A percentile compares a stretch with the other conserved stretches of the same genome.
Conservation (phyloP, 2,329 filamentous ascomycete species). For the Thermoascus crustaceus region DNA sequence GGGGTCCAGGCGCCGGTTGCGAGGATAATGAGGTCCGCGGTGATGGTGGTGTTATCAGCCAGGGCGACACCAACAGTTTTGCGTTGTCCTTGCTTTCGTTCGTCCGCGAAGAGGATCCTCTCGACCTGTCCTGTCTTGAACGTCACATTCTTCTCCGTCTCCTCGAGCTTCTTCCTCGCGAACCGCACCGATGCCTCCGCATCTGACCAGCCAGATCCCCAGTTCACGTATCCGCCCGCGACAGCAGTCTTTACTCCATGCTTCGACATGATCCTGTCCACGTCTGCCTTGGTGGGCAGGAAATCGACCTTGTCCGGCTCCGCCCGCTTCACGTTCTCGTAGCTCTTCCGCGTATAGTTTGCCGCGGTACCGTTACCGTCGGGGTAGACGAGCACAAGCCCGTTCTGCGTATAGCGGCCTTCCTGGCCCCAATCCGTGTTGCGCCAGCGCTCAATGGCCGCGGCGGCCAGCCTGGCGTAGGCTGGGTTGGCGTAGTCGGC, state of each 20-base stretch:
- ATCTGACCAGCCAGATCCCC: slow-evolving; percentile 40
- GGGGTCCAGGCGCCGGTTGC: slow-evolving; percentile 85
- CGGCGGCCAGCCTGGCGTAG: slow-evolving; percentile 65
- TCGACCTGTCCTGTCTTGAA: slow-evolving; percentile 30
- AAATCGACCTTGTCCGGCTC: slow-evolving; percentile 27
- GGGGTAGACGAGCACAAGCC: slow-evolving; percentile 34
- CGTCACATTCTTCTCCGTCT: slow-evolving; percentile 26
- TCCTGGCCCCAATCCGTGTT: slow-evolving; percentile 36
- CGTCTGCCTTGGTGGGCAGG: slow-evolving; percentile 25
- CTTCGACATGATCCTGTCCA: slow-evolving; percentile 25
- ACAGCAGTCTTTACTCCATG: slow-evolving; percentile 28
- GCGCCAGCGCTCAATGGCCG: slow-evolving; percentile 63
- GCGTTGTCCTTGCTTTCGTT: slow-evolving; percentile 1
- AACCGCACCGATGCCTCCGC: slow-evolving; percentile 34
- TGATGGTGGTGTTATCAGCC: slow-evolving; percentile 41
- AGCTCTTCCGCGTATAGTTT: slow-evolving; percentile 32
- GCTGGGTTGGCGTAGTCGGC: slow-evolving; percentile 74
- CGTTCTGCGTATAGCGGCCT: slow-evolving; percentile 38
- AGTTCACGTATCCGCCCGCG: slow-evolving; percentile 38
- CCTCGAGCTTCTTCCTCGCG: slow-evolving; percentile 29
- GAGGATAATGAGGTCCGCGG: slow-evolving; percentile 66
- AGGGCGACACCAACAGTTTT: slow-evolving; percentile 44
- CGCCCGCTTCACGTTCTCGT: slow-evolving; percentile 31
- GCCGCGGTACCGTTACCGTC: slow-evolving; percentile 20
- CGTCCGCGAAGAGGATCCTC: slow-evolving; percentile 21